Base-by-base conservation (phyloP, 78 protist genomes). In the Acrasis kona region DNA sequence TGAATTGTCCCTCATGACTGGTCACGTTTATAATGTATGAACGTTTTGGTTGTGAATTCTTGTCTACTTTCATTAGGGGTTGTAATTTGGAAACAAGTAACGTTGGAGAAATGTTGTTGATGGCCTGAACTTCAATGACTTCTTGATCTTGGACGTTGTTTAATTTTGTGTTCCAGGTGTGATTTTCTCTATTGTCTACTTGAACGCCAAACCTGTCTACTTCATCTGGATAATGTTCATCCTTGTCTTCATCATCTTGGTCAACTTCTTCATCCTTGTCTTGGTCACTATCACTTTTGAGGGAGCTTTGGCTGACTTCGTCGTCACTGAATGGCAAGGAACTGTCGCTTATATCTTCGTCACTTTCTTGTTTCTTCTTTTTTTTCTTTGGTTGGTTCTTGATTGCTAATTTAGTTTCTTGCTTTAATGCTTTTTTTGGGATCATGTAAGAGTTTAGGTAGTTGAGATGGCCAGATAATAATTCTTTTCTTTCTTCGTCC, bases 1-100 rank as follows among this genome's bases (percentile, higher is more conserved):
- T 12, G 28, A 67, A 5, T 10, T 32, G 19, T 19, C 87, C 94
- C 69, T 94, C 98, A 93, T 93, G 89, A 2, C 97, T 87, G 6
- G 61, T 29, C 27, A 94, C 98, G 77, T 94, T 91, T 39, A 93
- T 82, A 12, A 93, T 28, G 74, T 36, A 85, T n/a, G 61, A 50
- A n/a, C 61, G 19, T 50, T 50, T 50, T 50, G 61, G 19, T n/a
- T n/a, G n/a, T n/a, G n/a, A n/a, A n/a, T n/a, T n/a, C n/a, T n/a
- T n/a, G n/a, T n/a, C n/a, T n/a, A n/a, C n/a, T n/a, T n/a, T n/a
- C 84, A 93, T 39, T 36, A 82, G 35, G 0, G 34, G 36, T 64
- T 36, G 31, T 28, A 93, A 57, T 38, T 34, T 28, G 3, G 84
- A n/a, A n/a, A 69, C 74, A 38, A 84, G 12, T n/a, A 79, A 30